These are phyloP conservation scores for Apiospora hydei DNA, from an alignment of 2,329 filamentous ascomycete genomes.

Conservation along the genomic window DNA sequence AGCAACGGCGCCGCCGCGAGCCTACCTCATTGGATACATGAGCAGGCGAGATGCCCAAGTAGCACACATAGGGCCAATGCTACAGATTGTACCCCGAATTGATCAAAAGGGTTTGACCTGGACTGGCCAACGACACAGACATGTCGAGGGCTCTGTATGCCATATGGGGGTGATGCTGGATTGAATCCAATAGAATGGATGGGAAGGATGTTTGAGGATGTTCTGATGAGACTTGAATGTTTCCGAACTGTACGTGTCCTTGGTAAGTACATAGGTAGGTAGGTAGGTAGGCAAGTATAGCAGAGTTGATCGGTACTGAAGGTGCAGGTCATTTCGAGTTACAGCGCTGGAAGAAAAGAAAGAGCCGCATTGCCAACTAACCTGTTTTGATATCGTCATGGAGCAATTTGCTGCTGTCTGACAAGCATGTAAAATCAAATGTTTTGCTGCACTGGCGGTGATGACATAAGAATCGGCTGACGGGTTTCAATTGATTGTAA, in stretches of 20 bases:
- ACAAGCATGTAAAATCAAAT: neutral
- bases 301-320: neutral
- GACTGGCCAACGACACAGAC: neutral
- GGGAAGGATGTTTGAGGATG: neutral
- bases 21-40: neutral
- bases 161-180: neutral
- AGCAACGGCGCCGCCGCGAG: constrained; percentile 5
- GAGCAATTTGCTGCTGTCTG: neutral
- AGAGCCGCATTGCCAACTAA: neutral
- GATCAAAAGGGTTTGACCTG: neutral
- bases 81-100: neutral
- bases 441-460: neutral
- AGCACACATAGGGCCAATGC: constrained; percentile 2
- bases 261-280: too few relatives aligned
- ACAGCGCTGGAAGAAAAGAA: neutral
- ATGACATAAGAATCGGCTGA: constrained; percentile 17
- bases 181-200: constrained; percentile 1
- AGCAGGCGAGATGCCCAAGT: neutral
- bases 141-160: neutral
- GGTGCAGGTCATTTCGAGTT: neutral
- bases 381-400: constrained; percentile 3
- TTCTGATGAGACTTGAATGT: neutral
- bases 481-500: neutral
- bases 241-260: neutral
- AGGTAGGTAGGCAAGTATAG: neutral